Base-by-base conservation (phyloP, 2,329 filamentous ascomycete genomes). In the Dothiorella sarmentorum region DNA sequence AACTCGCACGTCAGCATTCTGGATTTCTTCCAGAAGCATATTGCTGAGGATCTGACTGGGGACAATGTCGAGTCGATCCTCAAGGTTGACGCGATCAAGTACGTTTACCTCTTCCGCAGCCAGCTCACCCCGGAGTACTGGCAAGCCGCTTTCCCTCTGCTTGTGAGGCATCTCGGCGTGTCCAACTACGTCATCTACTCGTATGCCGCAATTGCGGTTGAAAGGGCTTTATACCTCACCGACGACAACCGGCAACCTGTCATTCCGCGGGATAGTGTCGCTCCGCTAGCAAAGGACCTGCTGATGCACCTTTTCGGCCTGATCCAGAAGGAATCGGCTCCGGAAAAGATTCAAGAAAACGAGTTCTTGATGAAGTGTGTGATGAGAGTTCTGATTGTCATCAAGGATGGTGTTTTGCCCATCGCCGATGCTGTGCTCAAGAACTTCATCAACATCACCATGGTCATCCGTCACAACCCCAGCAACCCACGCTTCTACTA, bases 401-500 rank as follows among this genome's bases (percentile, higher is more conserved):
- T 97, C 73, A 90, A 88, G 70, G 92, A 96, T 47, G 89, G 86
- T 26, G 85, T 93, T 13, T 75, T 86, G 2, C 82, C 86, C 1
- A 85, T 94, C 49, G 81, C 88, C 5, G 90, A 96, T 65, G 83
- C 82, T 64, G 85, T 96, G n/a, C 78, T 97, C 56, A 83, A 85
- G 55, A 91, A 95, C 71, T 83, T 99, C 60, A 85, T 96, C 68
- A 87, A 83, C 61, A 97, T 99, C 67, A 96, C 92, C 49, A 88
- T 89, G 67, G 87, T 96, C 65, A 97, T 97, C 74, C 88, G 91
- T 69, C 84, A 88, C 66, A 99, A 99, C 73, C 94, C 94, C 0
- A 97, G 92, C 77, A 99, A 99, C 74, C 94, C 94, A 2, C 85
- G 91, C 11, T 99, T 99, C 77, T 97, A 97, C 76, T 99, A 99